Conservation (phyloP, 345 rosid genomes). For the Nephelium lappaceum region DNA sequence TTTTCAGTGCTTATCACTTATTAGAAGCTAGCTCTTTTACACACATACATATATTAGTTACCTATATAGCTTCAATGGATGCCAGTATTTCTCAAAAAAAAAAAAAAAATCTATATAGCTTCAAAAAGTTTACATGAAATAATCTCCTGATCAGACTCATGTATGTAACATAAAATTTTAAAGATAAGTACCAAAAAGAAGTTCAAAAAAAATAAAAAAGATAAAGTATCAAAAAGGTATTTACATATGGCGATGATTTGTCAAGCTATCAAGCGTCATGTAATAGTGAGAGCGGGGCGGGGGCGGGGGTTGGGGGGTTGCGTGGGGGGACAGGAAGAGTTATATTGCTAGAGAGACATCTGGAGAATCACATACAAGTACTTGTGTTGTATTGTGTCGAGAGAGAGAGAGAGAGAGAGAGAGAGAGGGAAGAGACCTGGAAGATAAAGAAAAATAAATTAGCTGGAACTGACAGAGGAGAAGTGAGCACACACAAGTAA, state of each 20-base stretch:
- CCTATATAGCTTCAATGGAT: no score
- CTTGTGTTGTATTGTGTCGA: neutral
- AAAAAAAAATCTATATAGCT: no score
- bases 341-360: neutral
- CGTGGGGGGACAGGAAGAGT: neutral
- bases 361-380: neutral
- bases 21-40: no score
- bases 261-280: neutral
- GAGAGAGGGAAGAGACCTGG: slow-evolving; percentile 8
- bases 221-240: no score
- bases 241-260: neutral
- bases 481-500: slow-evolving; percentile 64
- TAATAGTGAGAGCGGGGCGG: neutral
- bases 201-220: no score
- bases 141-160: no score
- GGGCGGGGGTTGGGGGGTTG: neutral
- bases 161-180: no score
- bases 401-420: neutral
- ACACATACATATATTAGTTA: no score
- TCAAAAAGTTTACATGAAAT: no score
- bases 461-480: slow-evolving; percentile 50
- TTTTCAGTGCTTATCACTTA: neutral
- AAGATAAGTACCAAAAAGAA: neutral
- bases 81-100: no score
- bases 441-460: no score